Evolutionary conservation across 805 yeast species (phyloP).

Genomic region (Maudiozyma serrabonitensis): DNA sequence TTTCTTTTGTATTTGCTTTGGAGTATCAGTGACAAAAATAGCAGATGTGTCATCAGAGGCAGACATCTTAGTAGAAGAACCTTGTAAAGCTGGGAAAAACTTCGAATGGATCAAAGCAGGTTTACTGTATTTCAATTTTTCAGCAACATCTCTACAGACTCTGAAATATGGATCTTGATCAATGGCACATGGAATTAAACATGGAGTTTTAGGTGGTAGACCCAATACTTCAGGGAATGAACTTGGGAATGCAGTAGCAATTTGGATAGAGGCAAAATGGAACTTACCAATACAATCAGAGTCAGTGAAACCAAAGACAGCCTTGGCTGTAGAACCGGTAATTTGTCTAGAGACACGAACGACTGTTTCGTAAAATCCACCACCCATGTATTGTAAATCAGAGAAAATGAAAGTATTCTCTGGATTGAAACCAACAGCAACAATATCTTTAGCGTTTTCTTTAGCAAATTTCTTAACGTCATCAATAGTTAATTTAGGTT

Average conservation of each 20-base stretch:
- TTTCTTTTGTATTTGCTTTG: slow-evolving; percentile 85
- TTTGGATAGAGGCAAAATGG: slow-evolving; percentile 94
- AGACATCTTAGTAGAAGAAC: slow-evolving; percentile 92
- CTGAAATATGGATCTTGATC: slow-evolving; percentile 98
- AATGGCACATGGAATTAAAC: slow-evolving; percentile 96
- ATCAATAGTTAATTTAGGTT: slow-evolving; percentile 77
- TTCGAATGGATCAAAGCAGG: slow-evolving; percentile 89
- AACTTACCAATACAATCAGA: slow-evolving; percentile 89
- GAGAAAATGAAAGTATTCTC: slow-evolving; percentile 93
- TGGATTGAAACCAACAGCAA: slow-evolving; percentile 89
- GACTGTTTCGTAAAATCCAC: slow-evolving; percentile 87
- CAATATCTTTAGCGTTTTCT: slow-evolving; percentile 86
- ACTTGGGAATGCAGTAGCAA: slow-evolving; percentile 90
- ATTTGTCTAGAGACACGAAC: slow-evolving; percentile 88
- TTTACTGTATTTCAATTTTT: slow-evolving; percentile 78
- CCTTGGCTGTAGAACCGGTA: slow-evolving; percentile 93
- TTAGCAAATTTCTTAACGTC: slow-evolving; percentile 74
- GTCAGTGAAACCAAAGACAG: slow-evolving; percentile 94
- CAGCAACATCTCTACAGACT: slow-evolving; percentile 95
- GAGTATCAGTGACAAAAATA: slow-evolving; percentile 90
- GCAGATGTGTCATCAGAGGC: slow-evolving; percentile 88
- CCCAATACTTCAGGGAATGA: slow-evolving; percentile 92
- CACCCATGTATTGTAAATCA: slow-evolving; percentile 87
- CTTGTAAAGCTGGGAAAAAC: slow-evolving; percentile 97
- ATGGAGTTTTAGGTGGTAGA: slow-evolving; percentile 80